Conservation (phyloP, 192 early-diverging fungal species). For the Rhizophagus sp. region DNA sequence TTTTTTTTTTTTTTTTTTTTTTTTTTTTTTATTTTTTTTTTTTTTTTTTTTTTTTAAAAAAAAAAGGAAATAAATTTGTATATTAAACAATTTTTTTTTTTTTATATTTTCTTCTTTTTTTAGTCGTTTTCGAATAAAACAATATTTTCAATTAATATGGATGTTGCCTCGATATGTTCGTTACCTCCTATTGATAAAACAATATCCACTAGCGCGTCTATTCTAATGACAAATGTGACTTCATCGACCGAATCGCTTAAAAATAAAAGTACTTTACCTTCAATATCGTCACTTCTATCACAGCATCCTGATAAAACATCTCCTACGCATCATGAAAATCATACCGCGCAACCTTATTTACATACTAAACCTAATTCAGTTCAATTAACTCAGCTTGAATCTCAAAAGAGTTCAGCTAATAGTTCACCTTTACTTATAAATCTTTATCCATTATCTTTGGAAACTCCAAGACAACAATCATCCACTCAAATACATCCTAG, state of each 20-base stretch:
- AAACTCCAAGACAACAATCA: neutral
- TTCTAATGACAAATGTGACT: neutral
- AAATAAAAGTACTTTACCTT: neutral
- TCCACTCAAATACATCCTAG: neutral
- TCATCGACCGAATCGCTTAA: neutral
- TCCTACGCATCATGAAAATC: neutral
- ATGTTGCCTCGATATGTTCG: conserved; percentile 9
- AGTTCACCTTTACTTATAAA: neutral
- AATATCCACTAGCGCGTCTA: neutral
- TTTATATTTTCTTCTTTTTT: neutral
- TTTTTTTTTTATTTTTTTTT: too few relatives aligned
- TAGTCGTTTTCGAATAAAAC: neutral
- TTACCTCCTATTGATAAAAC: neutral
- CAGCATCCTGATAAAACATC: neutral
- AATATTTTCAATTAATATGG: conserved; percentile 2
- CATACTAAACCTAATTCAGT: neutral
- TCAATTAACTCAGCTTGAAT: neutral
- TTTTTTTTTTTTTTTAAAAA: too few relatives aligned
- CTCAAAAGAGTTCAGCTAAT: neutral
- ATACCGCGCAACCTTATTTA: neutral
- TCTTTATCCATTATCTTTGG: neutral
- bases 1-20: too few relatives aligned
- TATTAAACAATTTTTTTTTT: neutral
- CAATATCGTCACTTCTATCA: neutral
- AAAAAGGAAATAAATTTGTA: too few relatives aligned